Percentiles rank a stretch among this genome's conserved stretches.
Conservation (phyloP, 2,329 filamentous ascomycete genomes). For the Cladosporium sp. region DNA sequence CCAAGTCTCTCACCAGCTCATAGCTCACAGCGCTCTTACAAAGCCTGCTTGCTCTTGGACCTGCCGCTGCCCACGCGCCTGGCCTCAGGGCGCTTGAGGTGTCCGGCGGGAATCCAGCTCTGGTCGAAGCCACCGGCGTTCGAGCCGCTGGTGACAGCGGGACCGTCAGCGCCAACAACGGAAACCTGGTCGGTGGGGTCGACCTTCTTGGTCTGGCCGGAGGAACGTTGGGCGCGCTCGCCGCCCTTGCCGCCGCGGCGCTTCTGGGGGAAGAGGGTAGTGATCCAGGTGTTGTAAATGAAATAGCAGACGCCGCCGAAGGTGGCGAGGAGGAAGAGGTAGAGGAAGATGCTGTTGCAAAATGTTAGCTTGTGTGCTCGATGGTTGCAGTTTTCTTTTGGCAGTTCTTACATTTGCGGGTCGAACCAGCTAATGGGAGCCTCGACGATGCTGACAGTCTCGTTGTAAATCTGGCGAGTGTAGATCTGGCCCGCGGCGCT, state of each 20-base stretch:
- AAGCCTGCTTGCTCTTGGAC: slow-evolving; percentile 35
- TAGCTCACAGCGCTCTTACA: background rate
- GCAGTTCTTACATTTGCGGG: slow-evolving; percentile 75
- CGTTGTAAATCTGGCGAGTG: slow-evolving; percentile 76
- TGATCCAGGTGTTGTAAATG: slow-evolving; percentile 98
- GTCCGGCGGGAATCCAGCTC: slow-evolving; percentile 87
- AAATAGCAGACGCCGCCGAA: slow-evolving; percentile 86
- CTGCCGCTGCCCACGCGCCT: slow-evolving; percentile 54
- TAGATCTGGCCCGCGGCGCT: slow-evolving; percentile 64
- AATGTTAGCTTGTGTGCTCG: background rate
- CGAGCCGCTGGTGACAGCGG: slow-evolving; percentile 63
- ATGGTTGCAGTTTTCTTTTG: background rate
- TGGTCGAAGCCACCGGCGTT: slow-evolving; percentile 69
- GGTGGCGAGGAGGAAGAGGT: slow-evolving; percentile 76
- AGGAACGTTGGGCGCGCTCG: slow-evolving; percentile 61
- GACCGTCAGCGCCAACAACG: slow-evolving; percentile 66
- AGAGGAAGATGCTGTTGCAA: slow-evolving; percentile 80
- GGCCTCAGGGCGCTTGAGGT: slow-evolving; percentile 79
- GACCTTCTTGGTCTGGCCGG: slow-evolving; percentile 63
- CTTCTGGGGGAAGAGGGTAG: slow-evolving; percentile 88
- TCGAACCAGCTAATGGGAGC: slow-evolving; percentile 88
- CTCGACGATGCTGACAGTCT: slow-evolving; percentile 81
- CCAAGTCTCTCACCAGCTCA: background rate
- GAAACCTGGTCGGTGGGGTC: slow-evolving; percentile 56
- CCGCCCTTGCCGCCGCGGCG: slow-evolving; percentile 55